phyloP scores from a whole-genome alignment of 2,329 filamentous ascomycete species.

The Sclerotinia glacialis region DNA sequence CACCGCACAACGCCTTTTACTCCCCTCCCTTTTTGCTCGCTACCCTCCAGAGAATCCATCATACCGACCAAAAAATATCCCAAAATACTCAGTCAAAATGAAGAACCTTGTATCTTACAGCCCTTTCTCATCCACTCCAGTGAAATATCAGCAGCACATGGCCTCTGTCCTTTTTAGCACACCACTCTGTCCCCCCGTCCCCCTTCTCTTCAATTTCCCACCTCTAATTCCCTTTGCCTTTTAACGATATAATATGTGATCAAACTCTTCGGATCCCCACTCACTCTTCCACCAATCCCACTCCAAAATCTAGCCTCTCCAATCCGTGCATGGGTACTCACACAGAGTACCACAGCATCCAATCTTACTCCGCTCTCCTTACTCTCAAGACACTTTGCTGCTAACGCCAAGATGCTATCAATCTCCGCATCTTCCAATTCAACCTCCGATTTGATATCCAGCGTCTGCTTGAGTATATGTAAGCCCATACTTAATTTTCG shows the following conservation, averaged over 20 bases:
- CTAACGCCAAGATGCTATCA: constrained; percentile 49
- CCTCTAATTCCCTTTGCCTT: constrained; percentile 55
- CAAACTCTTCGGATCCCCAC: constrained; percentile 71
- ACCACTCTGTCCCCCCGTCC: background rate
- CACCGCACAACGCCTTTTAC: constrained; percentile 8
- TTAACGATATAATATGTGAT: constrained; percentile 81
- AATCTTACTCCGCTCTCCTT: constrained; percentile 63
- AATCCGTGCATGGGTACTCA: constrained; percentile 63
- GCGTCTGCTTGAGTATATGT: constrained; percentile 58
- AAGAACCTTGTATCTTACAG: constrained; percentile 3
- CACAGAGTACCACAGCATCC: constrained; percentile 77
- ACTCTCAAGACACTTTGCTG: constrained; percentile 58
- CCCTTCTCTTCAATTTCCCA: background rate
- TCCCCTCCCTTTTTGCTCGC: background rate
- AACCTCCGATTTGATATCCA: constrained; percentile 47
- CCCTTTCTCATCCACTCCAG: background rate
- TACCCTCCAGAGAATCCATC: constrained; percentile 13
- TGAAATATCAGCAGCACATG: constrained; percentile 22
- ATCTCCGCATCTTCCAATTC: constrained; percentile 51
- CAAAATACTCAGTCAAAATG: constrained; percentile 8
- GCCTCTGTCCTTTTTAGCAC: too few relatives aligned
- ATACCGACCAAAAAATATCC: constrained; percentile 15
- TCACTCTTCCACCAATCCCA: constrained; percentile 55
- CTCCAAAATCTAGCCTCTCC: constrained; percentile 66
- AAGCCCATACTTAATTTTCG: constrained; percentile 61